Conservation (phyloP, 345 rosid genomes). For the Syzygium grande region DNA sequence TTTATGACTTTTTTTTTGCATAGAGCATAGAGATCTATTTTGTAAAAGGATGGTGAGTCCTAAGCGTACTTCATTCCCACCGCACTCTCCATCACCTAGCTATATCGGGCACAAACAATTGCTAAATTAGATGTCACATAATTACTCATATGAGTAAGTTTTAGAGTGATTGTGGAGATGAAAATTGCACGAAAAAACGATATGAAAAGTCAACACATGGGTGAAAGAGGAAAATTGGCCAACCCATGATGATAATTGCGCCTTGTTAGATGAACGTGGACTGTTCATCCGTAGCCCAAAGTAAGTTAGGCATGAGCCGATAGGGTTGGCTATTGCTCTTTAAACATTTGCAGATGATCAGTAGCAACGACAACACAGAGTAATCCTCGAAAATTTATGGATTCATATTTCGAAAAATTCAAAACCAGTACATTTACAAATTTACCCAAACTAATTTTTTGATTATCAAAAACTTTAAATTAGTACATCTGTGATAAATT, state of each 20-base stretch:
- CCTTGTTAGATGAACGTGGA: background rate
- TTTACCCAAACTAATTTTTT: too few species aligned
- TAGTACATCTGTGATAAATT: too few species aligned
- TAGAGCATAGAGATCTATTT: too few species aligned
- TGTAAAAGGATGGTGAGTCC: background rate
- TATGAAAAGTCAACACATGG: background rate
- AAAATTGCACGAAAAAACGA: background rate
- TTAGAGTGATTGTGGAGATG: background rate
- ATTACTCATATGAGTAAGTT: background rate
- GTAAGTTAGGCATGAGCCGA: background rate
- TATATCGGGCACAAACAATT: too few species aligned
- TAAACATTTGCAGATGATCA: background rate
- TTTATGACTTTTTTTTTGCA: too few species aligned
- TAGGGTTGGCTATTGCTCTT: background rate
- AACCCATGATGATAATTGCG: background rate
- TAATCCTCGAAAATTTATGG: background rate
- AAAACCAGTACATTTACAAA: too few species aligned
- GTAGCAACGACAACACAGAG: background rate
- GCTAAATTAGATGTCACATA: background rate
- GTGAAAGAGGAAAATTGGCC: background rate
- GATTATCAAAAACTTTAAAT: too few species aligned
- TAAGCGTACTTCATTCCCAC: too few species aligned
- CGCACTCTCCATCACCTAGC: too few species aligned
- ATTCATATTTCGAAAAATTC: too few species aligned
- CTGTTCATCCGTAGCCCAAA: background rate